Evolutionary conservation across 2,329 filamentous ascomycete genomes (phyloP).

Genomic region (Camillea tinctor): DNA sequence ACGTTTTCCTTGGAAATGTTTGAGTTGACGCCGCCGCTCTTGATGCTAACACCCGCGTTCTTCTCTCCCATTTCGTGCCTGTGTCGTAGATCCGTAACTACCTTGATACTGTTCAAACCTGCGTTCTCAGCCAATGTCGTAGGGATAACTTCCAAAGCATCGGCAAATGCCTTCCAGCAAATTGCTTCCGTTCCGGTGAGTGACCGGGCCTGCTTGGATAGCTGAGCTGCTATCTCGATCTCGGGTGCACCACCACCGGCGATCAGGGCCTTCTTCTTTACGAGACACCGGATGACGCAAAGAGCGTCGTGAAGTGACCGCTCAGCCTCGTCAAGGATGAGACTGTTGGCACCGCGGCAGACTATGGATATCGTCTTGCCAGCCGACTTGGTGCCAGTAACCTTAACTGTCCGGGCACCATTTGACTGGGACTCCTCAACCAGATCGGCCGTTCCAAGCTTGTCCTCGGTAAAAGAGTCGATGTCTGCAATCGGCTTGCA

Average conservation of each 20-base stretch:
- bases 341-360: conserved; percentile 86
- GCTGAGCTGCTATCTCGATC: conserved; percentile 88
- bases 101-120: conserved; percentile 96
- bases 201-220: conserved; percentile 78
- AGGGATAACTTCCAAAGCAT: conserved; percentile 95
- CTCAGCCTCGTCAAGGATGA: conserved; percentile 97
- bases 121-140: conserved; percentile 97
- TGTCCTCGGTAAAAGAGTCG: conserved; percentile 98
- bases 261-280: conserved; percentile 99
- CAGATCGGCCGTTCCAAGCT: conserved; percentile 88
- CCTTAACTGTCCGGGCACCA: conserved; percentile 89
- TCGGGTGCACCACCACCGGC: conserved; percentile 95
- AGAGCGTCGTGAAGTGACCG: conserved; percentile 95
- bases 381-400: conserved; percentile 82
- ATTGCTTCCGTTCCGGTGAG: conserved; percentile 91
- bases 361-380: conserved; percentile 93
- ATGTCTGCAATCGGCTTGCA: conserved; percentile 99
- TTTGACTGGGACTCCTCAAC: conserved; percentile 88
- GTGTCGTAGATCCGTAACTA: conserved; percentile 92
- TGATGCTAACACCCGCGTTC: conserved; percentile 97
- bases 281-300: conserved; percentile 93
- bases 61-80: conserved; percentile 92
- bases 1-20: conserved; percentile 98
- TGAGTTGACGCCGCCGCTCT: conserved; percentile 92
- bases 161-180: conserved; percentile 98